A percentile compares a stretch with the other conserved stretches of the same genome.
Evolutionary conservation across 495 filamentous ascomycete species (phyloP).

Genomic region (Staphylotrichum tortipilum): DNA sequence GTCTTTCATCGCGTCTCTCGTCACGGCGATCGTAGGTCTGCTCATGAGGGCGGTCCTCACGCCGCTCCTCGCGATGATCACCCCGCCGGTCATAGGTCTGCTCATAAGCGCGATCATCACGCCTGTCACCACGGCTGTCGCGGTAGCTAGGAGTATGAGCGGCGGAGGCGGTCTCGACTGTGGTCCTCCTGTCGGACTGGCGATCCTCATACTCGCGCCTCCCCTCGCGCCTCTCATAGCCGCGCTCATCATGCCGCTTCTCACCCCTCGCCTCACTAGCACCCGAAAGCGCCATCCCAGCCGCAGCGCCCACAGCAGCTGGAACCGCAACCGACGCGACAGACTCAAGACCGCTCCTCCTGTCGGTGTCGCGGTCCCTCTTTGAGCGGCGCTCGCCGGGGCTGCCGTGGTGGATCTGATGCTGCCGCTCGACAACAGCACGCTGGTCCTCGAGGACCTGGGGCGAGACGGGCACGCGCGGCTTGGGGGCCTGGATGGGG

Average conservation of each 20-base stretch:
- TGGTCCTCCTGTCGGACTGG: conserved; percentile 7
- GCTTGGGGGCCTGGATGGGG: conserved; percentile 40
- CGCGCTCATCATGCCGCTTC: conserved; percentile 11
- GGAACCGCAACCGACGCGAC: conserved; percentile 2
- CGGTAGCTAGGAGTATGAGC: not conserved
- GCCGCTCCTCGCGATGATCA: not conserved
- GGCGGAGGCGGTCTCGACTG: not conserved
- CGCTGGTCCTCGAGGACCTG: conserved; percentile 32
- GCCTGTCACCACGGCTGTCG: not conserved
- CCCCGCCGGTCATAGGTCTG: not conserved
- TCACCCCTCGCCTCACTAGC: conserved; percentile 5
- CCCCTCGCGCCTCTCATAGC: conserved; percentile 15
- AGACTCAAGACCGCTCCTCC: conserved; percentile 7
- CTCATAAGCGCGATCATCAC: not conserved
- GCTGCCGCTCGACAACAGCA: conserved; percentile 7
- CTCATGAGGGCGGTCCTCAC: not conserved
- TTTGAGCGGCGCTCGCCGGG: not conserved
- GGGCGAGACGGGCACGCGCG: conserved; percentile 33
- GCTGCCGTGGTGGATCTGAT: not conserved
- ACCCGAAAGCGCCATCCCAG: conserved; percentile 38
- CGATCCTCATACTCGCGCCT: conserved; percentile 15
- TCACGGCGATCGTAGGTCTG: not conserved
- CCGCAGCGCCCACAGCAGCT: conserved; percentile 27
- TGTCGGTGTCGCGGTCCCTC: conserved; percentile 6
- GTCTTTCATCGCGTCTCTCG: conserved; percentile 10